Base-by-base conservation (phyloP, 1,284 basidiomycete genomes). In the Marasmius sp. region DNA sequence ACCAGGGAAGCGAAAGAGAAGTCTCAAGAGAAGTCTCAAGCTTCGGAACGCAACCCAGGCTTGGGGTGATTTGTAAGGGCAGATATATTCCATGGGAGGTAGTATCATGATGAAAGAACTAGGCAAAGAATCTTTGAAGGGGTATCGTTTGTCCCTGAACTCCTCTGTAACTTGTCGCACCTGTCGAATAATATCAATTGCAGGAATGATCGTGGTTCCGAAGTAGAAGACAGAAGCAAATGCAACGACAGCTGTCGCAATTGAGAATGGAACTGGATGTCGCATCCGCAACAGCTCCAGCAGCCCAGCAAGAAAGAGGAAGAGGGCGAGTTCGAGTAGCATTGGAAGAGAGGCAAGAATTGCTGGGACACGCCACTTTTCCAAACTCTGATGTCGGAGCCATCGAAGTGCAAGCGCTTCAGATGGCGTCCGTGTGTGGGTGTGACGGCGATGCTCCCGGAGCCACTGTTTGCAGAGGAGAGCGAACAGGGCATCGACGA, bases 261-360 rank as follows among this genome's bases (percentile, higher is more conserved):
- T 5, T 1, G 7, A 33, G 18, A 50, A 50, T 6, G 51, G 49
- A 53, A 47, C 39, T 18, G 3, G 37, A 36, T 60, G 38, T 27
- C 41, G 51, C 33, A 3, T 33, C 51, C 59, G 55, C 16, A 60
- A 20, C 6, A 60, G 41, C 10, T 60, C 59, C 4, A 60, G 37
- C 3, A 59, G 33, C 12, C 57, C 57, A 36, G 49, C 49, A 41
- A 59, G 51, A 7, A 59, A 59, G 11, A 59, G 47, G 10, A 59
- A n/a, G 6, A 59, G 37, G 12, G 57, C 43, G 6, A 59, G 33
- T 14, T 59, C 41, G 10, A 59, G 47, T 3, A 59, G 57, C 37
- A 52, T 47, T 1, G 57, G 57, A 11, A 59, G 43, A 36, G 22
- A 12, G 16, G 45, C 22, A 6, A 59, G 22, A 8, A 59, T 16